Evolutionary conservation across 345 rosid genomes (phyloP), one percentile per base, ranked within the genome.

Genomic region (Gossypium ekmanianum): DNA sequence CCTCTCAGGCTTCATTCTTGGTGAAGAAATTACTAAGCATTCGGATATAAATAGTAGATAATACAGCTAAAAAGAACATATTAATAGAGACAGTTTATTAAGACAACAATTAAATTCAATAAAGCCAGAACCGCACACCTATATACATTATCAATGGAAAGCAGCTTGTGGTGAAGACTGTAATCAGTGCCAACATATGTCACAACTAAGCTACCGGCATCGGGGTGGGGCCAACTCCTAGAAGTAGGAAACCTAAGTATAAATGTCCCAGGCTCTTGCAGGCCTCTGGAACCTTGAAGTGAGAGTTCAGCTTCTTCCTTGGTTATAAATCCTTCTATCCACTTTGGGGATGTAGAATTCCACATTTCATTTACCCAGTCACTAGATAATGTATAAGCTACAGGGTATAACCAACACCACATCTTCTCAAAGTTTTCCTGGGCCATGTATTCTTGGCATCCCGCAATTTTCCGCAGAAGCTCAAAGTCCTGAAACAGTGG

Each of bases 201-300:
- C 77, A 90, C 98, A 75, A 95, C 81, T 78, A 95, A 85, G 83
- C 89, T 84, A 76, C 99, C 98, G 44, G 98, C 85, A 78, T 93
- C 99, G 34, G 98, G 94, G 78, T 93, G 99, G 57, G 99, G 98
- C 98, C 99, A 95, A 87, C 91, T 91, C 87, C 99, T 89, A 67
- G 97, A 90, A 78, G 87, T 90, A 64, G 99, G 99, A 77, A 95
- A 95, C 82, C 97, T 87, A 55, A 95, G 88, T 51, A 91, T 76
- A 85, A 93, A 95, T 11, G 99, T 91, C 3, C 99, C 99, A n/a
- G 97, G 97, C 79, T 89, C 94, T 80, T 88, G 94, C 82, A 84
- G 87, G 41, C 90, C 92, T 47, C 84, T 75, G 2, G 87, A 86
- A 74, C 88, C 85, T 74, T 81, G 94, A 71, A 93, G 93, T n/a